Percentiles rank a stretch among this genome's conserved stretches.
These are phyloP conservation scores for Phytophthora hibernalis DNA, from an alignment of 352 stramenopile species.

Conservation along the genomic window DNA sequence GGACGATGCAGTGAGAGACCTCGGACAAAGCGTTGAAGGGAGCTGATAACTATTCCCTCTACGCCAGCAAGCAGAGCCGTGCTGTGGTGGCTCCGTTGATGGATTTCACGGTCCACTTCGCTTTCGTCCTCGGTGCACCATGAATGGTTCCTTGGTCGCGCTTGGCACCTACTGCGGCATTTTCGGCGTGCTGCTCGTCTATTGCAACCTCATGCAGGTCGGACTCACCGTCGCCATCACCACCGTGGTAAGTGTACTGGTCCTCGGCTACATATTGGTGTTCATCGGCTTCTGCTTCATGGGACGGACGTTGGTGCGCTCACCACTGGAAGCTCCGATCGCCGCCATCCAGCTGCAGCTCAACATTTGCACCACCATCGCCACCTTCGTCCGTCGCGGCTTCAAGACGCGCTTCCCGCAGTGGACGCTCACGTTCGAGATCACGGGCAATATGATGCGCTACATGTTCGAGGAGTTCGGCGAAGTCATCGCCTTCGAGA, in stretches of 20 bases:
- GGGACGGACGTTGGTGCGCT: conserved; percentile 26
- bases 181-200: conserved; percentile 23
- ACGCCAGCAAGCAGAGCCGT: conserved; percentile 21
- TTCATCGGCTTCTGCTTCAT: conserved; percentile 32
- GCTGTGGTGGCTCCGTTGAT: conserved; percentile 2
- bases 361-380: conserved; percentile 24
- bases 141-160: conserved; percentile 25
- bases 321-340: conserved; percentile 23
- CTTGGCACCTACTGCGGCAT: conserved; percentile 27
- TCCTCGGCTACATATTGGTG: conserved; percentile 18
- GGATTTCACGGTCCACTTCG: conserved; percentile 15
- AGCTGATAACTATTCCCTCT: conserved; percentile 17
- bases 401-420: conserved; percentile 28
- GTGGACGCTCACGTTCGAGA: conserved; percentile 36
- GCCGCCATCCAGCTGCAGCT: conserved; percentile 30
- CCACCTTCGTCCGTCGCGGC: conserved; percentile 17
- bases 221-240: conserved; percentile 16
- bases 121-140: conserved; percentile 12
- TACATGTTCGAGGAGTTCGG: conserved; percentile 39
- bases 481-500: conserved; percentile 34
- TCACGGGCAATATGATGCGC: conserved; percentile 33
- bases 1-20: neutral
- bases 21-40: conserved; percentile 1
- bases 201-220: conserved; percentile 29
- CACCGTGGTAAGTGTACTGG: neutral